phyloP scores from a whole-genome alignment of 257 asterid species.

The Misopates orontium region DNA sequence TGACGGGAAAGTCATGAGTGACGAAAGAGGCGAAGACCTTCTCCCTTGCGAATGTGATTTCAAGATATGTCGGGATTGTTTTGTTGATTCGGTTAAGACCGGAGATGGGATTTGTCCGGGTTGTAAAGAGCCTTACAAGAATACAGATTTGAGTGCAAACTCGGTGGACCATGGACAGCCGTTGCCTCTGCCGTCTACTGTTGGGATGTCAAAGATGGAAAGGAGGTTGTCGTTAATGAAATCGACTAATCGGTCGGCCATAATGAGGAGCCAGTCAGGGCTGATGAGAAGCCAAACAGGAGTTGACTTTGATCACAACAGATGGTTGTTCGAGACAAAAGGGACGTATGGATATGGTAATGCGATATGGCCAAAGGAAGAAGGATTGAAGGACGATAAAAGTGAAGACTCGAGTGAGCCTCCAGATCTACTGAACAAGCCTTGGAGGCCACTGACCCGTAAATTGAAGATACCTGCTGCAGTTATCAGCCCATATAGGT shows the following conservation, averaged over 20 bases:
- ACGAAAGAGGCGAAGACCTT: slow-evolving; percentile 77
- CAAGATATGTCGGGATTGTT: slow-evolving; percentile 86
- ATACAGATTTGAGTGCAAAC: slow-evolving; percentile 48
- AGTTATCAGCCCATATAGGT: slow-evolving; percentile 80
- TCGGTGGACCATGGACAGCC: slow-evolving; percentile 46
- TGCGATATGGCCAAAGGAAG: slow-evolving; percentile 89
- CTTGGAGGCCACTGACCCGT: slow-evolving; percentile 89
- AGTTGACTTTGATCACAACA: slow-evolving; percentile 72
- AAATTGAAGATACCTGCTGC: slow-evolving; percentile 86
- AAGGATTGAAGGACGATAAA: slow-evolving; percentile 47
- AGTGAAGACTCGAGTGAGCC: slow-evolving; percentile 50
- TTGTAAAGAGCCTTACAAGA: slow-evolving; percentile 79
- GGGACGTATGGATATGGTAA: slow-evolving; percentile 96
- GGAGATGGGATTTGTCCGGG: slow-evolving; percentile 92
- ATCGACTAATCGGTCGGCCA: slow-evolving; percentile 57
- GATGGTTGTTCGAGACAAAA: slow-evolving; percentile 83
- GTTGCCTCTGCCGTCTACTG: slow-evolving; percentile 58
- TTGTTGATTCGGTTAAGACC: slow-evolving; percentile 62
- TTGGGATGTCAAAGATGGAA: slow-evolving; percentile 71
- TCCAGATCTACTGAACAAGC: slow-evolving; percentile 64
- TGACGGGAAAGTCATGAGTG: slow-evolving; percentile 87
- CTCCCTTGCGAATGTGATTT: slow-evolving; percentile 90
- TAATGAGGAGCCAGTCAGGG: slow-evolving; percentile 64
- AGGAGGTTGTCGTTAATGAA: slow-evolving; percentile 79
- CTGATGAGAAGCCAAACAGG: slow-evolving; percentile 74